Base-by-base conservation (phyloP, 164 flowering plant genomes). In the Annona squamosa region DNA sequence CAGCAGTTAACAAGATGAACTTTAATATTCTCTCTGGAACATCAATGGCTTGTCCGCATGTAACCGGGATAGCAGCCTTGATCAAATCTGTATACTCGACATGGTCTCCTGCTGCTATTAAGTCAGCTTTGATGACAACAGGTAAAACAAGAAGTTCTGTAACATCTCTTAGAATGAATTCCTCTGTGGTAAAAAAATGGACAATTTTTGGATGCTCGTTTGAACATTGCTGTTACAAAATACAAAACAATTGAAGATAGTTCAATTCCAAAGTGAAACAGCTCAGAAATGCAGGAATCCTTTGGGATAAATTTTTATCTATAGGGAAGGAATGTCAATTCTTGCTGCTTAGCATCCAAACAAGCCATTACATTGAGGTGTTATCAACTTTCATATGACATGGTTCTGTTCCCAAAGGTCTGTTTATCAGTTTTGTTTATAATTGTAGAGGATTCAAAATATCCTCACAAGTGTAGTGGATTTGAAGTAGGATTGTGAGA, bases 41-140 rank as follows among this genome's bases (percentile, higher is more conserved):
- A 71, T 92, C 97, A 59, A 89, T 90, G 95, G 86, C 97, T 66
- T 90, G 95, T 74, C 97, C 97, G 3, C 97, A 92, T 71, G 83
- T 90, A 37, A 85, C 93, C 3, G 97, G 94, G 69, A 83, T 92
- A 64, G 90, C 80, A 3, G 81, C 94, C 63, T 79, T 89, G 79
- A 75, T 91, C 63, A 92, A 87, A 79, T 79, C 97, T 16, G 88
- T 85, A 46, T 74, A 91, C 79, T 90, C 96, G 9, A 69, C 81
- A 3, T 92, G 97, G 97, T 82, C 91, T 66, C 94, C 97, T n/a
- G 76, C 96, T 2, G 90, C 96, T 9, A 89, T 92, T 67, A 92
- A 85, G 80, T 92, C 97, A 43, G 92, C 97, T 1, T 78, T 92
- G 73, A 89, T 92, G 96, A 89, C 97, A 42, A 87, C 94, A 16